phyloP scores from a whole-genome alignment of 2,329 filamentous ascomycete species.

The Dothistroma pini region DNA sequence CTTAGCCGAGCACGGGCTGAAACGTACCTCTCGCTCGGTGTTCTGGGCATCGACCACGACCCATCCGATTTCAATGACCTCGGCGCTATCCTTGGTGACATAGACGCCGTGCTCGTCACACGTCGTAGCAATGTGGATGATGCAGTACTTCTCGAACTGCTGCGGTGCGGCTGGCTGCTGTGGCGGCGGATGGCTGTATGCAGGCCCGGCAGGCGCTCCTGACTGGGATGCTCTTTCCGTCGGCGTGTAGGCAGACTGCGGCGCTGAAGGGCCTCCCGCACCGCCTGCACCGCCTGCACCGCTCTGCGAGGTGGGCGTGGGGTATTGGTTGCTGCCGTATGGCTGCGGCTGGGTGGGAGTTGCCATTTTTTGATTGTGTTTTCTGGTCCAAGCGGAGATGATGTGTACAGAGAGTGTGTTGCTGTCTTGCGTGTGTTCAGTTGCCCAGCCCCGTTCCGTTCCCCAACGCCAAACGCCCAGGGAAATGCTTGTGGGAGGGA shows the following conservation, averaged over 20 bases:
- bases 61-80: constrained; percentile 99
- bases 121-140: constrained; percentile 97
- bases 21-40: constrained; percentile 34
- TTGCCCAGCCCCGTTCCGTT: constrained; percentile 12
- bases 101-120: constrained; percentile 99
- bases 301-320: constrained; percentile 24
- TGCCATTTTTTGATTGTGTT: constrained; percentile 24
- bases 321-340: constrained; percentile 26
- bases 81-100: constrained; percentile 97
- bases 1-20: constrained; percentile 12
- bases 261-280: constrained; percentile 10
- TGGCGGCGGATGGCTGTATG: constrained; percentile 16
- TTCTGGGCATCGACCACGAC: constrained; percentile 57
- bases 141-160: constrained; percentile 82
- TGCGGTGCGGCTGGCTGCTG: constrained; percentile 34
- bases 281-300: constrained; percentile 8
- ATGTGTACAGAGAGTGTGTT: background rate
- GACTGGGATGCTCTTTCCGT: constrained; percentile 21
- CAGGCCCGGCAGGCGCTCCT: constrained; percentile 13
- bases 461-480: constrained; percentile 25
- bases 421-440: background rate
- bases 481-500: constrained; percentile 14
- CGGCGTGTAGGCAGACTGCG: constrained; percentile 22
- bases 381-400: constrained; percentile 1
- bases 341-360: constrained; percentile 31